Conservation (phyloP, 1,284 basidiomycete genomes). For the Sanghuangporus weigelae region DNA sequence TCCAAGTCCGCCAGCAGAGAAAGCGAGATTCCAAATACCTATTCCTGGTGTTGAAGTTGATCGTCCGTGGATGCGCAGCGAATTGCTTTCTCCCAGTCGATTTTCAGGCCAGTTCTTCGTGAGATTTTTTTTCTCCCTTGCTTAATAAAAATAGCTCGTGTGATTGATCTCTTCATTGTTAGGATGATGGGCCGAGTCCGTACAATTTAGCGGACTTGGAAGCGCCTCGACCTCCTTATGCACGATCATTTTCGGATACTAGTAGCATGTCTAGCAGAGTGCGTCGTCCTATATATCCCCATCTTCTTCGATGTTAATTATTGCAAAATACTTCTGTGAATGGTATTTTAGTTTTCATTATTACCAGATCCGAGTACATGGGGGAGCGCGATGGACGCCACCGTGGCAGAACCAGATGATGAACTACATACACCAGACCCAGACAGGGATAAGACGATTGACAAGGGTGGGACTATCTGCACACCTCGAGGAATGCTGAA, state of each 20-base stretch:
- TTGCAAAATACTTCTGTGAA: neutral
- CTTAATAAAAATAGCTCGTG: neutral
- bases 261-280: conserved; percentile 1
- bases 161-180: neutral
- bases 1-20: neutral
- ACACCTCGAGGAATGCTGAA: conserved; percentile 34
- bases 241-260: neutral
- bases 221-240: neutral
- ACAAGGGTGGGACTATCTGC: conserved; percentile 29
- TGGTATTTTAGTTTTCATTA: conserved; percentile 1
- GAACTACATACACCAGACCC: conserved; percentile 29
- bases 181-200: neutral
- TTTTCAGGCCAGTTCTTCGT: neutral
- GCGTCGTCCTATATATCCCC: neutral
- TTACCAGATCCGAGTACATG: neutral
- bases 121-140: neutral
- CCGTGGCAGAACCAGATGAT: conserved; percentile 25
- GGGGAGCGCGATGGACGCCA: neutral
- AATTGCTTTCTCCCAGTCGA: neutral
- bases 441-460: conserved; percentile 21
- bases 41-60: neutral
- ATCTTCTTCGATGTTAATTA: neutral
- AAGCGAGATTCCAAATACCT: neutral
- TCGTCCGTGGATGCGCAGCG: neutral
- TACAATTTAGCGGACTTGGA: neutral